These are phyloP conservation scores for Xylariaceae sp. DNA, from an alignment of 2,329 filamentous ascomycete species.

Conservation along the genomic window DNA sequence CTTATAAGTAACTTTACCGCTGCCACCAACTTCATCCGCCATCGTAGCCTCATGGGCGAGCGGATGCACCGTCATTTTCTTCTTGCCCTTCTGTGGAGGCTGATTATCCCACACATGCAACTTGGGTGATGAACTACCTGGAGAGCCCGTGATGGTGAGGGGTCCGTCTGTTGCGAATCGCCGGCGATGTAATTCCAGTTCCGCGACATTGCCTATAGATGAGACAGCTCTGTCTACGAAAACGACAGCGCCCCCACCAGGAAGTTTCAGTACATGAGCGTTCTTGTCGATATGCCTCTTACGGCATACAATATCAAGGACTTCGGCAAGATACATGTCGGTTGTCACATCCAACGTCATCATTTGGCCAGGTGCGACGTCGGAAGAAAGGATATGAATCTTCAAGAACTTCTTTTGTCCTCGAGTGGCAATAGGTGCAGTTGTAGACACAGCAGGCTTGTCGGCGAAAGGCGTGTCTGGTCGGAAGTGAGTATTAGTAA, in stretches of 20 bases:
- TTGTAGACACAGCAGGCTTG: slow-evolving; percentile 46
- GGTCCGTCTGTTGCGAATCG: slow-evolving; percentile 73
- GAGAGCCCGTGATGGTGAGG: slow-evolving; percentile 63
- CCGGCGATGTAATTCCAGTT: slow-evolving; percentile 71
- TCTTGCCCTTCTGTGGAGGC: slow-evolving; percentile 48
- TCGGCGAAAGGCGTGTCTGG: slow-evolving; percentile 53
- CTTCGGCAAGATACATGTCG: slow-evolving; percentile 78
- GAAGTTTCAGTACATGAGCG: slow-evolving; percentile 73
- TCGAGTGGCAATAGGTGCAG: slow-evolving; percentile 43
- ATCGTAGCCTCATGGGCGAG: slow-evolving; percentile 61
- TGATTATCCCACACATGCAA: slow-evolving; percentile 49
- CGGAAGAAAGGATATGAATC: slow-evolving; percentile 67
- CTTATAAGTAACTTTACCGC: slow-evolving; percentile 57
- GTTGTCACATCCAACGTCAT: slow-evolving; percentile 73
- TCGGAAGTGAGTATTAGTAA: slow-evolving; percentile 58
- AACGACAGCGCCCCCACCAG: slow-evolving; percentile 69
- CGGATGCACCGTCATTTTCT: slow-evolving; percentile 58
- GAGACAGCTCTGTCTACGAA: slow-evolving; percentile 74
- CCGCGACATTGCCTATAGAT: slow-evolving; percentile 69
- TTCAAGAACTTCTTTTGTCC: slow-evolving; percentile 68
- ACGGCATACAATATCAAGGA: slow-evolving; percentile 73
- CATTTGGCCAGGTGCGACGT: slow-evolving; percentile 68
- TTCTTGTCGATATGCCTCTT: slow-evolving; percentile 76
- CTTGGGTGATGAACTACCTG: slow-evolving; percentile 67
- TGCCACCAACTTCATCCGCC: slow-evolving; percentile 51